Percentiles rank a stretch among this genome's conserved stretches.
Evolutionary conservation across 306 rosid genomes (phyloP).

Genomic region (Glycine soja): DNA sequence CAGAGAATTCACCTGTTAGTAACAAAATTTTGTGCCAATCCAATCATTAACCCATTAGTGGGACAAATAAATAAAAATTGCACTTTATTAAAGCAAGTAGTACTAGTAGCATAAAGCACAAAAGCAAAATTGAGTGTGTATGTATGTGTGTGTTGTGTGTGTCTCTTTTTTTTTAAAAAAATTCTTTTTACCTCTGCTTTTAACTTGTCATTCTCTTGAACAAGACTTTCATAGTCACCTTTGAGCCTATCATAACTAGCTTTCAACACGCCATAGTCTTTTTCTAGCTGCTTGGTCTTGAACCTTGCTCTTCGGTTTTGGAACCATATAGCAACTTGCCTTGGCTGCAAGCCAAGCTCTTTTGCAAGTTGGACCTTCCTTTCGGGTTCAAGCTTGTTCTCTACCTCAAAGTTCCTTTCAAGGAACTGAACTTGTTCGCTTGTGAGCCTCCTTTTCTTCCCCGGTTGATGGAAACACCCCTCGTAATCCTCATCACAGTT

Average conservation of each 20-base stretch:
- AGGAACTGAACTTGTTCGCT: slow-evolving; percentile 77
- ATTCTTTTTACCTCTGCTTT: slow-evolving; percentile 64
- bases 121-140: slow-evolving; percentile 31
- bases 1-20: slow-evolving; percentile 68
- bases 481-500: slow-evolving; percentile 68
- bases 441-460: slow-evolving; percentile 84
- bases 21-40: slow-evolving; percentile 25
- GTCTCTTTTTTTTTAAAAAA: not conserved
- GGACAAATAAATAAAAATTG: slow-evolving; percentile 23
- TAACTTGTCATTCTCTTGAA: slow-evolving; percentile 62
- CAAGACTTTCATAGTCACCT: slow-evolving; percentile 67
- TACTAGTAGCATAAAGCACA: slow-evolving; percentile 34
- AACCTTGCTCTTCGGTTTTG: slow-evolving; percentile 87
- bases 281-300: slow-evolving; percentile 83
- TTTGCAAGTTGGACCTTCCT: slow-evolving; percentile 82
- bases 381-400: slow-evolving; percentile 93
- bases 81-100: slow-evolving; percentile 45
- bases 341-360: slow-evolving; percentile 85
- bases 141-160: not conserved
- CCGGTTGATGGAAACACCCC: slow-evolving; percentile 61
- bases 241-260: slow-evolving; percentile 68
- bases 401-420: slow-evolving; percentile 75
- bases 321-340: slow-evolving; percentile 98
- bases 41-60: slow-evolving; percentile 46
- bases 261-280: slow-evolving; percentile 72